These are phyloP conservation scores for Penicillium taxi DNA, from an alignment of 495 filamentous ascomycete species.

Conservation along the genomic window DNA sequence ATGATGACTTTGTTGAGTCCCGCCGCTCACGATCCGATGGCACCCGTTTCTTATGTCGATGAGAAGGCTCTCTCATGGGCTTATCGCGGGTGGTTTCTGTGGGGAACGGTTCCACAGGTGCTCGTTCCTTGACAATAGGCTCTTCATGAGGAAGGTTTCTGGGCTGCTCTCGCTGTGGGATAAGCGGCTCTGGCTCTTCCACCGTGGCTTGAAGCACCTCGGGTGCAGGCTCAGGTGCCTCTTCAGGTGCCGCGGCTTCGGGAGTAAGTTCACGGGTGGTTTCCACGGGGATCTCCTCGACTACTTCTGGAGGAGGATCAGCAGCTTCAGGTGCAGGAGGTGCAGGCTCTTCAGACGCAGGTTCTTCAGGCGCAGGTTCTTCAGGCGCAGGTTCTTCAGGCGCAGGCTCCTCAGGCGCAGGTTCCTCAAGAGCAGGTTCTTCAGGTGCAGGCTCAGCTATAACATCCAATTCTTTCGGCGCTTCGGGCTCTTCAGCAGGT, in stretches of 20 bases:
- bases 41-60: constrained; percentile 28
- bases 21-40: constrained; percentile 25
- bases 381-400: constrained; percentile 1
- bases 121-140: neutral
- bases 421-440: constrained; percentile 3
- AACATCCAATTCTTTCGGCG: no score
- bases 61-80: constrained; percentile 10
- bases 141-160: neutral
- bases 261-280: no score
- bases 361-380: constrained; percentile 2
- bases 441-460: constrained; percentile 1
- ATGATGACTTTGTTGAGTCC: constrained; percentile 31
- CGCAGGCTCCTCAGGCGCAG: constrained; percentile 4
- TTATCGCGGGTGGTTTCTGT: constrained; percentile 7
- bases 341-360: neutral
- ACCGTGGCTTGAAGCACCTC: constrained; percentile 1
- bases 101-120: constrained; percentile 9
- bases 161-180: no score
- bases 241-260: constrained; percentile 7
- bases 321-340: constrained; percentile 3
- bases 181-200: constrained; percentile 1
- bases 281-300: constrained; percentile 12
- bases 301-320: constrained; percentile 1
- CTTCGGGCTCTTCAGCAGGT: constrained; percentile 3
- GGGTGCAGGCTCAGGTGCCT: no score